Evolutionary conservation across 2,329 filamentous ascomycete species (phyloP), one percentile per base, ranked within the genome.

Genomic region (Cadophora sp.): DNA sequence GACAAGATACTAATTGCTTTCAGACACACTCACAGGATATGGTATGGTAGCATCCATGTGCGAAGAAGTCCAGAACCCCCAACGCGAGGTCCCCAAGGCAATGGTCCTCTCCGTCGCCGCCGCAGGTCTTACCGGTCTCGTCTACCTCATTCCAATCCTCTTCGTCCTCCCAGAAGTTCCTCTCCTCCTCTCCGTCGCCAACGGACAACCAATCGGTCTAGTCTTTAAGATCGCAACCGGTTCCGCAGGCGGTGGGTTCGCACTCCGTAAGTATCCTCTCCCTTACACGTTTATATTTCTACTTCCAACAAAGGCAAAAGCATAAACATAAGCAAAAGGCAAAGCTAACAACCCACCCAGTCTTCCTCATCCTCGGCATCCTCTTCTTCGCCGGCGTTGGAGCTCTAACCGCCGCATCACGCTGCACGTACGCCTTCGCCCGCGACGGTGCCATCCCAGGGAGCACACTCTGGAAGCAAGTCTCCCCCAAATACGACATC

Each of bases 321-420:
- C n/a, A n/a, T n/a, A n/a, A n/a, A n/a, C n/a, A n/a, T n/a, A n/a
- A n/a, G n/a, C 27, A 30, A 30, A 3, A 30, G 6, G 27, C 27
- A 6, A 30, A 3, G 27, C 30, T 56, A 39, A 56, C 30, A 56
- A 20, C 8, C 9, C n/a, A 7, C 30, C 16, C 33, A 56, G 53
- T 94, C 16, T 91, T 94, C 78, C 81, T 94, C 2, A 88, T 95
- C 71, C 83, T 94, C 27, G 91, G 91, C 1, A 93, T 95, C 73
- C 83, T 91, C 67, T 84, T 94, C 76, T 93, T 94, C 74, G 91
- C 91, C 0, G 91, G 91, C 22, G 88, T 91, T 41, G 91, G 91
- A 7, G 89, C 91, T 1, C 80, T 94, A 22, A 94, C 91, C 0
- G 91, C 91, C 1, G 88, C 91, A 2, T 90, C 87, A 61, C 85